Conservation (phyloP, 257 asterid genomes). For the Nicotiana noctiflora region DNA sequence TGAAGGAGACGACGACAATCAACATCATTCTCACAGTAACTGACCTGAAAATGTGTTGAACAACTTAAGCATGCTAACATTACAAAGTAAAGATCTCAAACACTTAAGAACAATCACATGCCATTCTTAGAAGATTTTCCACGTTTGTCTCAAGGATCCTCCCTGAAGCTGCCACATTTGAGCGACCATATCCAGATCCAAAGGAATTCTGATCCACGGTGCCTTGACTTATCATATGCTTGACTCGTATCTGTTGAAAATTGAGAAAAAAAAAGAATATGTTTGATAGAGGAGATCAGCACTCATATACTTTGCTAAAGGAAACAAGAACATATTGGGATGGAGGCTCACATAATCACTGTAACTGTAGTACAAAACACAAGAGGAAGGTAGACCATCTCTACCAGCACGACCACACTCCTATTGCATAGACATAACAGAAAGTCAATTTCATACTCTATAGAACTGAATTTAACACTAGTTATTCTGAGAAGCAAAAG, state of each 20-base stretch:
- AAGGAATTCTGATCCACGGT: conserved; percentile 51
- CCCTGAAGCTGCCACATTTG: conserved; percentile 51
- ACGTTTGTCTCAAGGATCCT: conserved; percentile 82
- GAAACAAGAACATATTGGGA: conserved; percentile 9
- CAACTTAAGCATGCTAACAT: conserved; percentile 9
- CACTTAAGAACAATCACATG: conserved; percentile 18
- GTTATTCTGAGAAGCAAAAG: not conserved
- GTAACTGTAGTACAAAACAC: conserved; percentile 85
- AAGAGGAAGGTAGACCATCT: conserved; percentile 90
- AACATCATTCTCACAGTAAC: conserved; percentile 86
- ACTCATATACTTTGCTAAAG: not conserved
- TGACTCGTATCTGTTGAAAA: conserved; percentile 71
- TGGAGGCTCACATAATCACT: conserved; percentile 73
- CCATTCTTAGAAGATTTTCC: conserved; percentile 90
- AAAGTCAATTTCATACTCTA: not conserved
- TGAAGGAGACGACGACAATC: conserved; percentile 96
- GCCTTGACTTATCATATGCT: conserved; percentile 94
- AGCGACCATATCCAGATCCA: conserved; percentile 51
- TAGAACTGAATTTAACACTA: not conserved
- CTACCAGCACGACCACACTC: conserved; percentile 99
- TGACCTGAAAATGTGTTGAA: conserved; percentile 55
- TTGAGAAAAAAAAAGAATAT: not conserved
- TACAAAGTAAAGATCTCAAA: not conserved
- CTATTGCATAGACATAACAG: conserved; percentile 31
- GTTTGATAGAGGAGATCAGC: not conserved